Evolutionary conservation across 2,329 filamentous ascomycete genomes (phyloP).

Genomic region (Rosellinia necatrix): DNA sequence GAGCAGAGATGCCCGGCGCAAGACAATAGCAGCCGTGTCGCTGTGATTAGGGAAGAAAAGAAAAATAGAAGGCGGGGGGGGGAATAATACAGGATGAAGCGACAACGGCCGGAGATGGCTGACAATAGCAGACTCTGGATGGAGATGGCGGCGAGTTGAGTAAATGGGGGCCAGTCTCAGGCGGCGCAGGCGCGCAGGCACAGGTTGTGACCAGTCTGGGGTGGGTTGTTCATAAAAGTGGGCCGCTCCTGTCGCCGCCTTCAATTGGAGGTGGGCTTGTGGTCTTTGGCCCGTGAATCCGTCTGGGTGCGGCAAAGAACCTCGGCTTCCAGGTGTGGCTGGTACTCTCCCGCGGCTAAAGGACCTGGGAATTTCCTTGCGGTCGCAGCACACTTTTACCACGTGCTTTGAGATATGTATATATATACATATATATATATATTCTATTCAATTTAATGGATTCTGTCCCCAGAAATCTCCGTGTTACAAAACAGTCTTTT

Average conservation of each 20-base stretch:
- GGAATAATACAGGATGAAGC: conserved; percentile 4
- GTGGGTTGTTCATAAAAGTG: neutral
- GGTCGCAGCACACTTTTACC: too few species aligned
- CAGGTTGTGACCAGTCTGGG: too few species aligned
- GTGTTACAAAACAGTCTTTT: too few species aligned
- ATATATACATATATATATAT: too few species aligned
- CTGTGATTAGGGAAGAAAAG: neutral
- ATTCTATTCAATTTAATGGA: too few species aligned
- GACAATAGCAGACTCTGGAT: neutral
- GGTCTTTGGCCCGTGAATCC: neutral
- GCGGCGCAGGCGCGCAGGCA: too few species aligned
- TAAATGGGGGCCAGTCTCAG: neutral
- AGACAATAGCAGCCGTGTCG: neutral
- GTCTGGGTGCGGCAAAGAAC: neutral
- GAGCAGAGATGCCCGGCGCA: neutral
- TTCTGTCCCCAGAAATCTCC: too few species aligned
- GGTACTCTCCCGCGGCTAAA: conserved; percentile 8
- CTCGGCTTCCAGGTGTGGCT: conserved; percentile 17
- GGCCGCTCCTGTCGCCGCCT: conserved; percentile 1
- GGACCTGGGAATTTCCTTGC: too few species aligned
- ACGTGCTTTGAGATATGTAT: too few species aligned
- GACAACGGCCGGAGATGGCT: neutral
- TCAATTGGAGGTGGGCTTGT: conserved; percentile 1
- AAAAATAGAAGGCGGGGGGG: neutral
- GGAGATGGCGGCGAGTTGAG: neutral